A percentile compares a stretch with the other conserved stretches of the same genome.
Conservation (phyloP, 2,329 filamentous ascomycete genomes). For the Plectosphaerella cucumerina region DNA sequence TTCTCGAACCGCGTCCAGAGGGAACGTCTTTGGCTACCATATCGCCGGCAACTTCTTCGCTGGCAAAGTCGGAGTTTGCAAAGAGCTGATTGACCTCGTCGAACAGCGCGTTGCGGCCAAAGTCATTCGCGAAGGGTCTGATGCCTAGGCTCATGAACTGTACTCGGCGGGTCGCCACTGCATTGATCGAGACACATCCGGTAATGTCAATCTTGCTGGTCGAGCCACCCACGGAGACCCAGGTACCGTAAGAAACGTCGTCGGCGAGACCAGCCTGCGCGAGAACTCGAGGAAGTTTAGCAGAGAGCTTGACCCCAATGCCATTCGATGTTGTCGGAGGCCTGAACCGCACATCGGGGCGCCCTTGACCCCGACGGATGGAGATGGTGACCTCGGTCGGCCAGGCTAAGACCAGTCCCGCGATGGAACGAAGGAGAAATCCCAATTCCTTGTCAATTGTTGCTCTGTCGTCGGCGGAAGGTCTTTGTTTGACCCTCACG, state of each 20-base stretch:
- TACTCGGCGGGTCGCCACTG: slow-evolving; percentile 64
- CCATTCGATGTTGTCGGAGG: neutral
- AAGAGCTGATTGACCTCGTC: slow-evolving; percentile 78
- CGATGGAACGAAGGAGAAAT: slow-evolving; percentile 51
- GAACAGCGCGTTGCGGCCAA: slow-evolving; percentile 63
- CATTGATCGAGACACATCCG: slow-evolving; percentile 67
- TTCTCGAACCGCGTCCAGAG: slow-evolving; percentile 42
- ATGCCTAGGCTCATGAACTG: slow-evolving; percentile 84
- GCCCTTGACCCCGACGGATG: slow-evolving; percentile 45
- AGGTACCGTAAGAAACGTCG: slow-evolving; percentile 47
- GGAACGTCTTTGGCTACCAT: slow-evolving; percentile 36
- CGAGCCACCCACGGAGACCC: slow-evolving; percentile 68
- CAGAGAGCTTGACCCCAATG: slow-evolving; percentile 26
- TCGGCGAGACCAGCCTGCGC: slow-evolving; percentile 61
- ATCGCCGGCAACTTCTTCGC: slow-evolving; percentile 41
- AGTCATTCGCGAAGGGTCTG: slow-evolving; percentile 53
- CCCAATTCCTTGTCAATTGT: slow-evolving; percentile 62
- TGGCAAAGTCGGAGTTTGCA: slow-evolving; percentile 70
- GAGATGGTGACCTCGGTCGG: slow-evolving; percentile 49
- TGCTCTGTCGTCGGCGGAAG: slow-evolving; percentile 45
- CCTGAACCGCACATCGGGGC: slow-evolving; percentile 33
- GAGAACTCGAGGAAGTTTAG: slow-evolving; percentile 43
- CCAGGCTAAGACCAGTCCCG: slow-evolving; percentile 70
- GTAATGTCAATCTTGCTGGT: slow-evolving; percentile 57
- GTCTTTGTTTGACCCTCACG: slow-evolving; percentile 79